phyloP scores from a whole-genome alignment of 116 monocot genomes.

The Zostera marina region DNA sequence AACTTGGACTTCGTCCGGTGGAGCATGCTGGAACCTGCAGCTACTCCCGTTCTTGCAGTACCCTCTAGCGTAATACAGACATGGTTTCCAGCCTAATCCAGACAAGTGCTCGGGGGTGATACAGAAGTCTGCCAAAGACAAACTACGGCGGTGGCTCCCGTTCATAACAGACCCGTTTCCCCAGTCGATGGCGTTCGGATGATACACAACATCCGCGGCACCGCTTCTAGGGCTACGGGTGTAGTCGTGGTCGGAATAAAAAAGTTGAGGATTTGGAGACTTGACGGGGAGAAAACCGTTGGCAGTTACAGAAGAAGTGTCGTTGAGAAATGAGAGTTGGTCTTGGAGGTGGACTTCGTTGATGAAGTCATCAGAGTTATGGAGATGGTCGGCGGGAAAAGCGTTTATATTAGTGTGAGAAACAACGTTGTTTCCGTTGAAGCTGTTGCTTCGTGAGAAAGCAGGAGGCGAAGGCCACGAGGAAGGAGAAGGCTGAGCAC shows the following conservation, averaged over 20 bases:
- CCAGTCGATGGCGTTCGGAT: conserved; percentile 23
- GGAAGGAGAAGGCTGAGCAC: conserved; percentile 14
- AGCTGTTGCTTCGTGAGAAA: conserved; percentile 29
- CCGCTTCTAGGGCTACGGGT: conserved; percentile 21
- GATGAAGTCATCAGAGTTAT: conserved; percentile 13
- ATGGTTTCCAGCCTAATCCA: conserved; percentile 61
- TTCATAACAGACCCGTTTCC: background rate
- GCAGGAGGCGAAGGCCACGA: conserved; percentile 27
- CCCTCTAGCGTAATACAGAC: conserved; percentile 69
- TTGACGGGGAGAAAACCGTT: conserved; percentile 1
- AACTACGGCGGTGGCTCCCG: conserved; percentile 35
- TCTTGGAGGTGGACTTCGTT: conserved; percentile 61
- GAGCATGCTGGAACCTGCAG: conserved; percentile 63
- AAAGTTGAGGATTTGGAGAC: background rate
- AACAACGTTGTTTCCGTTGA: background rate
- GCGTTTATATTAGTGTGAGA: background rate
- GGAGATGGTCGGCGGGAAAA: conserved; percentile 7
- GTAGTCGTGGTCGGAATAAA: conserved; percentile 12
- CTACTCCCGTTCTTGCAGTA: conserved; percentile 76
- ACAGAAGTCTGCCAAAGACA: conserved; percentile 42
- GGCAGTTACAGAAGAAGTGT: background rate
- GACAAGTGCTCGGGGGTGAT: conserved; percentile 10
- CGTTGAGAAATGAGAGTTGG: conserved; percentile 49
- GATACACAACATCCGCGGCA: conserved; percentile 2
- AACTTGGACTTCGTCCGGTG: conserved; percentile 22